These are phyloP conservation scores for Chimonanthus praecox DNA, from an alignment of 164 flowering plant genomes.

Conservation along the genomic window DNA sequence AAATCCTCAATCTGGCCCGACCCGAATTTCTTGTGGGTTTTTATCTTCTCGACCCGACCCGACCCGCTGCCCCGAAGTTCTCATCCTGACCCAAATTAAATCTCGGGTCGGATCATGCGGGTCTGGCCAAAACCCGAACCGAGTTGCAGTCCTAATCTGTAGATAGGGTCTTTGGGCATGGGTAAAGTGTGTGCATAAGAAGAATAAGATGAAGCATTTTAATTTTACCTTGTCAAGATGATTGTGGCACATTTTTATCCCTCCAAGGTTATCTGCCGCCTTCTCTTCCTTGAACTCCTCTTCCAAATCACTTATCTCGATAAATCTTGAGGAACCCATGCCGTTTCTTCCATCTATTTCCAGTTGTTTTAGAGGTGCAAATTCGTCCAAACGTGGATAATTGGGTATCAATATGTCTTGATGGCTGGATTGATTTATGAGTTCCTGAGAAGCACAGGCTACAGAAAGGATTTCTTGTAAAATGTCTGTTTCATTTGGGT, in stretches of 20 bases:
- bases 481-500: slow-evolving; percentile 32
- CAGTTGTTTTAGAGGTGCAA: slow-evolving; percentile 21
- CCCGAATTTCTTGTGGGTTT: too few relatives aligned
- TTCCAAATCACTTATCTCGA: slow-evolving; percentile 39
- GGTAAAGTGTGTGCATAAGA: too few relatives aligned
- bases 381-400: slow-evolving; percentile 27
- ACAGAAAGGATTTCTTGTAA: slow-evolving; percentile 68
- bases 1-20: too few relatives aligned
- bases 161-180: too few relatives aligned
- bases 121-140: too few relatives aligned
- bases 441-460: slow-evolving; percentile 60
- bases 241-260: slow-evolving; percentile 66
- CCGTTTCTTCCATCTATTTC: neutral
- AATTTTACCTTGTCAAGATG: slow-evolving; percentile 50
- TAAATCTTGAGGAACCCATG: slow-evolving; percentile 26
- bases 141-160: too few relatives aligned
- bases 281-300: slow-evolving; percentile 36
- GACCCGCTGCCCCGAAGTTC: too few relatives aligned
- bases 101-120: too few relatives aligned
- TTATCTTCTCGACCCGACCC: too few relatives aligned
- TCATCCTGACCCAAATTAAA: too few relatives aligned
- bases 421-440: slow-evolving; percentile 28
- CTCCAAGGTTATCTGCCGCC: slow-evolving; percentile 60
- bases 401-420: slow-evolving; percentile 27
- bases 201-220: neutral